Conservation (phyloP, 192 early-diverging fungal genomes). For the Gamsiella multidivaricata region DNA sequence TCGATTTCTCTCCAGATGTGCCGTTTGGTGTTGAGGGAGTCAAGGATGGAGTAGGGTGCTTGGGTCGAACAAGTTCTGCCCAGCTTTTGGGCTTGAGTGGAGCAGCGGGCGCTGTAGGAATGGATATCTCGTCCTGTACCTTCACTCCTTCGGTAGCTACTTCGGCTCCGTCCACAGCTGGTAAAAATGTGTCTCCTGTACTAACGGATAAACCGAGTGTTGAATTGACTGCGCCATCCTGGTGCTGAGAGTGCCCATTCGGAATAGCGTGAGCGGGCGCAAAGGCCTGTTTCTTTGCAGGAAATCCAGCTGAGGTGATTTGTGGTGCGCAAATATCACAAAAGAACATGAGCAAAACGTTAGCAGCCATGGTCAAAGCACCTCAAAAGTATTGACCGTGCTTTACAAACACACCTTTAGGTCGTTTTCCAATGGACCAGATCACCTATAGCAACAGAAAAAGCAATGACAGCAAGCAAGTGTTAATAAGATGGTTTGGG, state of each 20-base stretch:
- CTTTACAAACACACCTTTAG: slow-evolving; percentile 46
- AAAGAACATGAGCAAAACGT: neutral
- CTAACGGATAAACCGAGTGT: neutral
- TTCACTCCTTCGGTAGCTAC: neutral
- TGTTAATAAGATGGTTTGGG: no score
- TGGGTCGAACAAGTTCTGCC: slow-evolving; percentile 55
- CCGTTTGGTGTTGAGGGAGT: slow-evolving; percentile 35
- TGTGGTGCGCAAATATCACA: neutral
- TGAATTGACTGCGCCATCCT: slow-evolving; percentile 31
- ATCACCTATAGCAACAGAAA: slow-evolving; percentile 24
- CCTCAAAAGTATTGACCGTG: neutral
- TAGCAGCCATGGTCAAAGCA: neutral
- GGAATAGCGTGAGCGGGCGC: neutral
- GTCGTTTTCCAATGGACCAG: slow-evolving; percentile 46
- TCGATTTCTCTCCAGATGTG: slow-evolving; percentile 10
- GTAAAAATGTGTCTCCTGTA: slow-evolving; percentile 6
- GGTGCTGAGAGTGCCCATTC: neutral
- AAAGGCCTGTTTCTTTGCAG: slow-evolving; percentile 11
- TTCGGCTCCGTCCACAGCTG: slow-evolving; percentile 4
- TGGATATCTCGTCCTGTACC: neutral
- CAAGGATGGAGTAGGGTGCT: slow-evolving; percentile 16
- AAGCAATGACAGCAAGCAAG: neutral
- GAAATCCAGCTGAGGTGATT: slow-evolving; percentile 26
- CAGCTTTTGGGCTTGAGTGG: slow-evolving; percentile 56
- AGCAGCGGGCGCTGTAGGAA: slow-evolving; percentile 12